A percentile compares a stretch with the other conserved stretches of the same genome.
Evolutionary conservation across 1,139 yeast species (phyloP).

Genomic region (Yamadazyma conglobata): DNA sequence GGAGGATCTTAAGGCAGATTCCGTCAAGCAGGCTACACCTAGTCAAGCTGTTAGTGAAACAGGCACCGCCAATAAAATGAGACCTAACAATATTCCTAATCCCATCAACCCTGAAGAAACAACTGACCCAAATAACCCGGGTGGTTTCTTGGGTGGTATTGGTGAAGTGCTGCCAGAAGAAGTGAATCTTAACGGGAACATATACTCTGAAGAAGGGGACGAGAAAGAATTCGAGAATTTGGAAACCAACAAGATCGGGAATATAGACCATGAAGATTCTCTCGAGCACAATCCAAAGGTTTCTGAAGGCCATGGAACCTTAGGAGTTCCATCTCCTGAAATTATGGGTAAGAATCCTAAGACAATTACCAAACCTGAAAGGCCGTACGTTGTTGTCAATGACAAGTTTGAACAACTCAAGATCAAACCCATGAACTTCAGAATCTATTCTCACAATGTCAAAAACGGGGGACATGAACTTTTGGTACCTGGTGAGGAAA

Average conservation of each 20-base stretch:
- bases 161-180: slow-evolving; percentile 19
- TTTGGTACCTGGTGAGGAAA: slow-evolving; percentile 28
- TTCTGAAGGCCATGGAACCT: slow-evolving; percentile 51
- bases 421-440: slow-evolving; percentile 21
- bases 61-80: slow-evolving; percentile 1
- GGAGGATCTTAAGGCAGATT: too few species aligned
- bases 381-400: slow-evolving; percentile 17
- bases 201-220: slow-evolving; percentile 15
- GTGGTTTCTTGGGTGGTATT: slow-evolving; percentile 23
- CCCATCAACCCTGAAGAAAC: slow-evolving; percentile 4
- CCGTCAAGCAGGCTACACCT: neutral
- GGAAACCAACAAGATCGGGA: slow-evolving; percentile 12
- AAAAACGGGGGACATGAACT: slow-evolving; percentile 31
- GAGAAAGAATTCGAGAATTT: slow-evolving; percentile 12
- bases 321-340: slow-evolving; percentile 28
- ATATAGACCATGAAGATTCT: slow-evolving; percentile 13
- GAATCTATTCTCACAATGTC: slow-evolving; percentile 38
- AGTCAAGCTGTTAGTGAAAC: neutral
- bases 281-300: slow-evolving; percentile 24
- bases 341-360: slow-evolving; percentile 8
- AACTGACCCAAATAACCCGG: slow-evolving; percentile 13
- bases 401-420: slow-evolving; percentile 13
- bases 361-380: slow-evolving; percentile 19
- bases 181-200: slow-evolving; percentile 14
- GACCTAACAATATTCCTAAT: slow-evolving; percentile 6